These are phyloP conservation scores for Brassica rapa DNA, from an alignment of 345 rosid species.

Conservation along the genomic window DNA sequence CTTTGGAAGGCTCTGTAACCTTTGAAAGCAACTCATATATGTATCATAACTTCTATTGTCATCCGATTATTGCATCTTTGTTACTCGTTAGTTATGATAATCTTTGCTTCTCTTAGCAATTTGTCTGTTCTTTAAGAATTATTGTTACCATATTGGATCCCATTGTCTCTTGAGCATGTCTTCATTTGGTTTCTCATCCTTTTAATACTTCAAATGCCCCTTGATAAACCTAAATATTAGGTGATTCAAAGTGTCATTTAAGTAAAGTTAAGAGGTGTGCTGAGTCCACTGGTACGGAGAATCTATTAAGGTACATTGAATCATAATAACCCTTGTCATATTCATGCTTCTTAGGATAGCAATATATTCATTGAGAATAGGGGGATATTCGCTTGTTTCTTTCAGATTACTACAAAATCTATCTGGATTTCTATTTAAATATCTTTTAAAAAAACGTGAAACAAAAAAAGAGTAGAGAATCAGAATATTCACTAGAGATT, in stretches of 20 bases:
- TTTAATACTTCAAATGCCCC: not conserved
- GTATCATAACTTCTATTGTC: slow-evolving; percentile 28
- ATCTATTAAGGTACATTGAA: slow-evolving; percentile 4
- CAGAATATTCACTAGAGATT: slow-evolving; percentile 27
- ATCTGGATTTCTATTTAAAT: not conserved
- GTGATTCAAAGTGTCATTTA: slow-evolving; percentile 6
- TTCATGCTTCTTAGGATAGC: slow-evolving; percentile 22
- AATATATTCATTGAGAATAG: slow-evolving; percentile 29
- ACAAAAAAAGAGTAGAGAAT: slow-evolving; percentile 5
- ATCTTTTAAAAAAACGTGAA: slow-evolving; percentile 10
- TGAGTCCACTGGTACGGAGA: slow-evolving; percentile 1
- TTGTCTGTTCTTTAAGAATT: not conserved
- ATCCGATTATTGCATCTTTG: slow-evolving; percentile 16
- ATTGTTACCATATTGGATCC: slow-evolving; percentile 8
- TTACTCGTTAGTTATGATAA: not conserved
- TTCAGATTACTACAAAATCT: no score
- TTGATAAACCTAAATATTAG: not conserved
- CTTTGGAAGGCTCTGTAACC: slow-evolving; percentile 35
- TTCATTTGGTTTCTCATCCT: not conserved
- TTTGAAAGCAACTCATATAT: slow-evolving; percentile 14
- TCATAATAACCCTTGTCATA: slow-evolving; percentile 21
- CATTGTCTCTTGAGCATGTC: not conserved
- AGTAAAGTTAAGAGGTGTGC: slow-evolving; percentile 15
- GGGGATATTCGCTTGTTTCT: slow-evolving; percentile 1
- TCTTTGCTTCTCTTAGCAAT: slow-evolving; percentile 14